Base-by-base conservation (phyloP, 148 eudicot genomes). In the Fagopyrum esculentum region DNA sequence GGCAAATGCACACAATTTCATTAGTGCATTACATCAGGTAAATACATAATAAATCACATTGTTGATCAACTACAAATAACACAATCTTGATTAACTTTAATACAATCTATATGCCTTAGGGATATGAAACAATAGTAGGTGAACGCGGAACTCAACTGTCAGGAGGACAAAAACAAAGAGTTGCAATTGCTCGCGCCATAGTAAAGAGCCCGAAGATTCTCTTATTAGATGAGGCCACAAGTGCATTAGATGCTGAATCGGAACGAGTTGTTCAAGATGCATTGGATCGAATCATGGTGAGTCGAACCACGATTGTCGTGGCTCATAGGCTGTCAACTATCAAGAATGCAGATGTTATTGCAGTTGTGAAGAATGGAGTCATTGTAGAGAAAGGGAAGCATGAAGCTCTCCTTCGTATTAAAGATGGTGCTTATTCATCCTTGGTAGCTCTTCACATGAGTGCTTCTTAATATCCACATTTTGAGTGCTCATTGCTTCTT, bases 1-100 rank as follows among this genome's bases (percentile, higher is more conserved):
- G 81, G 91, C 96, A 71, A 91, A 91, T 84, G 96, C 96, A 29
- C 96, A 91, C 85, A 81, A 82, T 40, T 91, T 91, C 81, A 89
- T 91, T 48, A 81, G 85, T 69, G 84, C 84, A 9, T 74, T 87
- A 57, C 87, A 91, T 69, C 86, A 86, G 96, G 96, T 90, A 78
- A 22, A 9, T 35, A 35, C 55, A 10, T 51, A 10, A 4, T 16
- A 51, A 10, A 12, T 51, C 55, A 51, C 4, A 16, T 6, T 56
- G 9, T 15, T 16, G 6, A 55, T 13, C 22, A 4, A 16, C n/a
- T 55, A 55, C 59, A 55, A 55, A 57, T 6, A 2, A 57, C 6
- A 19, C 63, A 7, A 19, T 0, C 29, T 57, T 7, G 57, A 4
- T 4, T 15, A 12, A 52, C 4, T 17, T 52, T 17, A 52, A 52